Percentiles rank a stretch among this genome's conserved stretches.
These are phyloP conservation scores for Penicillium sp. DNA, from an alignment of 2,329 filamentous ascomycete genomes.

Conservation along the genomic window DNA sequence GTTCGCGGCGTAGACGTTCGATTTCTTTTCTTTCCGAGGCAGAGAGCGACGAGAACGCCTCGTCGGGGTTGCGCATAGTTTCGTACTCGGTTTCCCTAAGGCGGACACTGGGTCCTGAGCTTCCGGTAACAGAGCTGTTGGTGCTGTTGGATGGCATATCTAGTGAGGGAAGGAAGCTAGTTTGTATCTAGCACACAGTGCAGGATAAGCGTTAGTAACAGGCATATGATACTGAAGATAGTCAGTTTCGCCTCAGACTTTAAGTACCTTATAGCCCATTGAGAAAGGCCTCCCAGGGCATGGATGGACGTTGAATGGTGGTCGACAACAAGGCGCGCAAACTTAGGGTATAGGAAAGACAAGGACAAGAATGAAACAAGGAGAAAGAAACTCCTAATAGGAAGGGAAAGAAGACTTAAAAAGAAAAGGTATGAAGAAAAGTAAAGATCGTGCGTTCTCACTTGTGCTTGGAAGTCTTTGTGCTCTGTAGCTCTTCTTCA, in stretches of 20 bases:
- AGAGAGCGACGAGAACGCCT: constrained; percentile 3
- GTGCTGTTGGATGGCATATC: not conserved
- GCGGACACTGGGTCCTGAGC: constrained; percentile 1
- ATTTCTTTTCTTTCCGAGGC: constrained; percentile 9
- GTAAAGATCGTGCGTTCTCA: not conserved
- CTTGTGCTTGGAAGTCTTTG: not conserved
- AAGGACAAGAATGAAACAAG: not conserved
- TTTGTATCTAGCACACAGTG: not conserved
- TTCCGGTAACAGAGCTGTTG: constrained; percentile 1
- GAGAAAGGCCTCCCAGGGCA: not conserved
- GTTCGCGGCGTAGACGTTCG: constrained; percentile 15
- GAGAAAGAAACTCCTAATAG: not conserved
- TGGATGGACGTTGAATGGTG: not conserved
- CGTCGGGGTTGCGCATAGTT: not conserved
- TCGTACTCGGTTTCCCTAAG: not conserved
- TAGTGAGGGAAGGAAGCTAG: not conserved
- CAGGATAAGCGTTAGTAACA: not conserved
- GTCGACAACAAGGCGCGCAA: not conserved
- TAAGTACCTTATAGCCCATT: not conserved
- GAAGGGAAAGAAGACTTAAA: not conserved
- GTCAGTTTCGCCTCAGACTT: not conserved
- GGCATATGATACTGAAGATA: not conserved
- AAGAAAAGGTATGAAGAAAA: not conserved
- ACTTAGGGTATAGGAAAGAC: not conserved
- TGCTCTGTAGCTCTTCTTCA: not conserved